Evolutionary conservation across 306 rosid genomes (phyloP).

Genomic region (Citrullus colocynthis): DNA sequence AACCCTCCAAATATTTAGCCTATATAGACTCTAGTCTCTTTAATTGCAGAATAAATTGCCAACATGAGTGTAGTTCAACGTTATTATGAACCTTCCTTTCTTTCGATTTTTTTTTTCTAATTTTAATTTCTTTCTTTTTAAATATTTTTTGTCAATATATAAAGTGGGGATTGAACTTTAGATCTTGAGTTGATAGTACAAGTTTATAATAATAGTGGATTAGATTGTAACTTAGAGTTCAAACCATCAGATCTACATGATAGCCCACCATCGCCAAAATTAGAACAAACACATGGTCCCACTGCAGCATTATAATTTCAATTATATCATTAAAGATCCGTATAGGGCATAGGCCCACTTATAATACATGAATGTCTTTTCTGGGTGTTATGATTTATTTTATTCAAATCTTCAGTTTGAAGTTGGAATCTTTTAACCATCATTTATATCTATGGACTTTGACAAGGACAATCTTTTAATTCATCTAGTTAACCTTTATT

Average conservation of each 20-base stretch:
- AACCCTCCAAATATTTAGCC: too few species aligned
- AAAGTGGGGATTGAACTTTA: too few species aligned
- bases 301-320: not conserved
- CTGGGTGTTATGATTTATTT: not conserved
- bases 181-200: too few species aligned
- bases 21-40: too few species aligned
- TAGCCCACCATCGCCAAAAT: not conserved
- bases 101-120: too few species aligned
- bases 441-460: not conserved
- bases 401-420: not conserved
- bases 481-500: not conserved
- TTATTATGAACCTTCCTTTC: too few species aligned
- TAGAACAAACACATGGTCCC: not conserved
- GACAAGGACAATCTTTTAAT: not conserved
- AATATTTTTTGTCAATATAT: too few species aligned
- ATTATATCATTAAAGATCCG: not conserved
- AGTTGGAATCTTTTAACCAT: constrained; percentile 1
- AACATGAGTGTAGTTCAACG: too few species aligned
- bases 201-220: too few species aligned
- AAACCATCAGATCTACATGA: not conserved
- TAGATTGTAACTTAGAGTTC: not conserved
- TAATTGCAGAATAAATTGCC: too few species aligned
- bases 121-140: too few species aligned
- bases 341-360: not conserved
- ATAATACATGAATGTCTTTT: not conserved